phyloP scores from a whole-genome alignment of 2,329 filamentous ascomycete species.

The Ascosphaera aggregata region DNA sequence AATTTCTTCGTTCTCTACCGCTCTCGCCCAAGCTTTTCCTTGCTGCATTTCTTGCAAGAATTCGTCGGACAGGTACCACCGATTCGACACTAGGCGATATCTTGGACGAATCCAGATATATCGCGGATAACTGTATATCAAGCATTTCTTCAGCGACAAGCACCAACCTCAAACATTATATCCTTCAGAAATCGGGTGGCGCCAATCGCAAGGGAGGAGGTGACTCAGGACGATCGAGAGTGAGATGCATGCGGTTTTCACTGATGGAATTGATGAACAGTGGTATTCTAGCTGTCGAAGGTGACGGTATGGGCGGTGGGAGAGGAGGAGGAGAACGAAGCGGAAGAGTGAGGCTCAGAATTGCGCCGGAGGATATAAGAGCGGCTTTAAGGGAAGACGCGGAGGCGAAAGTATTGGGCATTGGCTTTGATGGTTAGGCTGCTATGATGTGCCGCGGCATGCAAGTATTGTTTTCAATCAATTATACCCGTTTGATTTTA shows the following conservation, averaged over 20 bases:
- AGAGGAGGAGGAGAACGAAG: constrained; percentile 50
- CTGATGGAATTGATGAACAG: constrained; percentile 69
- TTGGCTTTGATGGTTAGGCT: constrained; percentile 20
- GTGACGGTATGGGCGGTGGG: constrained; percentile 10
- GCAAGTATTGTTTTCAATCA: not conserved
- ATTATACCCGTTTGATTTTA: constrained; percentile 4
- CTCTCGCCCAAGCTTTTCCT: constrained; percentile 68
- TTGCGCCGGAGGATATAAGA: constrained; percentile 78
- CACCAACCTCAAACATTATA: constrained; percentile 33
- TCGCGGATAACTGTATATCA: constrained; percentile 25
- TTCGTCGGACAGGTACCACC: constrained; percentile 59
- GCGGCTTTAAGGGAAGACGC: constrained; percentile 72
- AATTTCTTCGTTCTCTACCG: constrained; percentile 63
- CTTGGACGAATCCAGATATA: constrained; percentile 57
- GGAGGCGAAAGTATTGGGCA: constrained; percentile 60
- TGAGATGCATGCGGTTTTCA: constrained; percentile 42
- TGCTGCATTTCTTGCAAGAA: constrained; percentile 53
- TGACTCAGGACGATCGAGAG: constrained; percentile 16
- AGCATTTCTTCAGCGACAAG: constrained; percentile 19
- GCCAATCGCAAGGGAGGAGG: constrained; percentile 5
- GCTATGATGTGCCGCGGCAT: not conserved
- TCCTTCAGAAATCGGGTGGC: constrained; percentile 21
- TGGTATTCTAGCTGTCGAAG: constrained; percentile 65
- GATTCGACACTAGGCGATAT: constrained; percentile 82
- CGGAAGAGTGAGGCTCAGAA: constrained; percentile 62